Percentiles rank a stretch among this genome's conserved stretches.
Conservation (phyloP, 805 yeast genomes). For the Yarrowia hollandica region DNA sequence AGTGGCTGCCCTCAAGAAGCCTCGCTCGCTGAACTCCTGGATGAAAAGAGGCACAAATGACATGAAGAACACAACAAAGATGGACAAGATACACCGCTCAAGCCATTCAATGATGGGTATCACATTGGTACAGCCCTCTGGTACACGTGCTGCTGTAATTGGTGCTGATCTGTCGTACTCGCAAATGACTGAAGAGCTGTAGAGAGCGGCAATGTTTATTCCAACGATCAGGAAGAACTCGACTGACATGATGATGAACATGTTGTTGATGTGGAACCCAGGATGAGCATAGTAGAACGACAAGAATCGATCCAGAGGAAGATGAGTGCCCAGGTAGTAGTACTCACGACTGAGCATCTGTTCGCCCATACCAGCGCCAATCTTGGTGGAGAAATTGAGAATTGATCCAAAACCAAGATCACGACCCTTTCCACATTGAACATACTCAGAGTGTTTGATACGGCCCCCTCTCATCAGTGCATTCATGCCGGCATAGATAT, state of each 20-base stretch:
- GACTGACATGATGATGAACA: conserved; percentile 68
- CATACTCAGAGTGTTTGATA: conserved; percentile 78
- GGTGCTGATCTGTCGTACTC: conserved; percentile 59
- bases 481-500: conserved; percentile 83
- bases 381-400: conserved; percentile 76
- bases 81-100: conserved; percentile 68
- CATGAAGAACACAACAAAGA: conserved; percentile 69
- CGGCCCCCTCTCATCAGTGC: conserved; percentile 79
- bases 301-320: conserved; percentile 74
- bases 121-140: conserved; percentile 70
- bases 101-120: conserved; percentile 75
- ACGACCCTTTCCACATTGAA: conserved; percentile 85
- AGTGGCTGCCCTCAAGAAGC: conserved; percentile 65
- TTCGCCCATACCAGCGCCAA: conserved; percentile 91
- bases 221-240: conserved; percentile 60
- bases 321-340: conserved; percentile 72
- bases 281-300: conserved; percentile 85
- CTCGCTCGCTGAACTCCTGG: conserved; percentile 75
- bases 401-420: conserved; percentile 84
- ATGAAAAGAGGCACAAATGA: conserved; percentile 74
- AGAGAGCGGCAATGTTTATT: conserved; percentile 62
- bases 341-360: conserved; percentile 82
- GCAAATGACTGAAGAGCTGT: conserved; percentile 63
- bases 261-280: conserved; percentile 79
- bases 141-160: conserved; percentile 59